Evolutionary conservation across 768 basidiomycete genomes (phyloP).

Genomic region (Rhizopogon vesiculosus): DNA sequence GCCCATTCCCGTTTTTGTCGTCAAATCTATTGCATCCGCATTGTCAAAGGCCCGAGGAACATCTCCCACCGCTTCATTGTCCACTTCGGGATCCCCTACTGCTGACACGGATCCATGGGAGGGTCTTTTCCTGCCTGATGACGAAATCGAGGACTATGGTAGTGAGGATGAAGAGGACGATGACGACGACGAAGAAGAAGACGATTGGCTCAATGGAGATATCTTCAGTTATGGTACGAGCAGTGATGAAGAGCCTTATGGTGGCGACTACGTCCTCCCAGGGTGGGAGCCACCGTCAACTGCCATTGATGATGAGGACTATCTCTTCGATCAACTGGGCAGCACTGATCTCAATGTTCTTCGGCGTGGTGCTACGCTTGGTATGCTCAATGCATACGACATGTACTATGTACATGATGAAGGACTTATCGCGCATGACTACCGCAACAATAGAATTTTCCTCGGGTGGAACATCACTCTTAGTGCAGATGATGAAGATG

Average conservation of each 20-base stretch:
- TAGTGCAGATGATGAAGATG: constrained; percentile 35
- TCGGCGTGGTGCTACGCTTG: constrained; percentile 53
- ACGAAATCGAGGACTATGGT: constrained; percentile 34
- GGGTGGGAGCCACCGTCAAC: constrained; percentile 57
- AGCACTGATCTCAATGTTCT: constrained; percentile 38
- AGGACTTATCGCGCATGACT: constrained; percentile 46
- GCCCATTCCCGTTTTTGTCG: constrained; percentile 65
- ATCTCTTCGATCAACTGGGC: constrained; percentile 29
- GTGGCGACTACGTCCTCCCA: constrained; percentile 38
- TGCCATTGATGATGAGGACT: constrained; percentile 29
- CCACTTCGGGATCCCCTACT: constrained; percentile 24
- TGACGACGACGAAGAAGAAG: constrained; percentile 22
- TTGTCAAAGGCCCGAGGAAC: constrained; percentile 40
- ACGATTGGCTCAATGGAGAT: constrained; percentile 19
- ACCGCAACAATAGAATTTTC: constrained; percentile 42
- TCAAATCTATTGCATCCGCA: constrained; percentile 53
- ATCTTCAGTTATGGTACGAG: constrained; percentile 31
- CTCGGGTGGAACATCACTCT: constrained; percentile 68
- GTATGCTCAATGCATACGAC: constrained; percentile 52
- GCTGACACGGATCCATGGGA: constrained; percentile 62
- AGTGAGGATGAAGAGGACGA: constrained; percentile 19
- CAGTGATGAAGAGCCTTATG: constrained; percentile 32
- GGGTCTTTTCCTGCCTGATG: constrained; percentile 54
- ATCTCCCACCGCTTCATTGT: constrained; percentile 10
- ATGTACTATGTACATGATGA: constrained; percentile 51